phyloP scores from a whole-genome alignment of 2,329 filamentous ascomycete species.

The Cercospora beticola region DNA sequence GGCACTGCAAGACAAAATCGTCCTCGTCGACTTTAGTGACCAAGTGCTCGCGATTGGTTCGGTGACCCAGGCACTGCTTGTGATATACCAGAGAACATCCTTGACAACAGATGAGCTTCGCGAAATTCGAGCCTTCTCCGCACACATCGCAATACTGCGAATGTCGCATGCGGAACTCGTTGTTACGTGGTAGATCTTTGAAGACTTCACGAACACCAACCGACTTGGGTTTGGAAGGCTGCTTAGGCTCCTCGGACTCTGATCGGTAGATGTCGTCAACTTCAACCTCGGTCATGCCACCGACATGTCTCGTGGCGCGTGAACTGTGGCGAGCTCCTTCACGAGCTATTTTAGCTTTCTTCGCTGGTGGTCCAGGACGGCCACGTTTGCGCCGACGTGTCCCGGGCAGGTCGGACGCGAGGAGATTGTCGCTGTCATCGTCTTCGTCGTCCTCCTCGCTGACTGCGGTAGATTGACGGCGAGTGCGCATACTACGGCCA shows the following conservation, averaged over 20 bases:
- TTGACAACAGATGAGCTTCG: conserved; percentile 80
- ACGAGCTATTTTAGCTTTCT: conserved; percentile 23
- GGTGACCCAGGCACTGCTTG: conserved; percentile 73
- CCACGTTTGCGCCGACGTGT: conserved; percentile 37
- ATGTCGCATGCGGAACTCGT: conserved; percentile 70
- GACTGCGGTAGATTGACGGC: conserved; percentile 9
- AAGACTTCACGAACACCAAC: conserved; percentile 71
- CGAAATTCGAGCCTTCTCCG: conserved; percentile 59
- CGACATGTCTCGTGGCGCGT: conserved; percentile 46
- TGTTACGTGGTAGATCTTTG: conserved; percentile 58
- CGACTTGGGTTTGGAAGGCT: conserved; percentile 52
- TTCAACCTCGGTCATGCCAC: conserved; percentile 55
- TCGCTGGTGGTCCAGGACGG: conserved; percentile 3
- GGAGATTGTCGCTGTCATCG: conserved; percentile 29
- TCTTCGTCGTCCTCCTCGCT: conserved; percentile 30
- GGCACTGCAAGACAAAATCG: conserved; percentile 85
- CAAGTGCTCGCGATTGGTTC: conserved; percentile 75
- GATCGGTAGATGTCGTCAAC: conserved; percentile 58
- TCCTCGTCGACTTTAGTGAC: conserved; percentile 79
- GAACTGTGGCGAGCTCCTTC: conserved; percentile 45
- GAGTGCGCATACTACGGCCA: conserved; percentile 21
- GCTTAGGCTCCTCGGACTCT: conserved; percentile 42
- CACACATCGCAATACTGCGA: conserved; percentile 72
- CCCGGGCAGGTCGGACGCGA: conserved; percentile 45
- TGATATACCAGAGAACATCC: conserved; percentile 86